Percentiles rank a stretch among this genome's conserved stretches.
phyloP scores from a whole-genome alignment of 2,329 filamentous ascomycete genomes.

The Aspergillus sp. region DNA sequence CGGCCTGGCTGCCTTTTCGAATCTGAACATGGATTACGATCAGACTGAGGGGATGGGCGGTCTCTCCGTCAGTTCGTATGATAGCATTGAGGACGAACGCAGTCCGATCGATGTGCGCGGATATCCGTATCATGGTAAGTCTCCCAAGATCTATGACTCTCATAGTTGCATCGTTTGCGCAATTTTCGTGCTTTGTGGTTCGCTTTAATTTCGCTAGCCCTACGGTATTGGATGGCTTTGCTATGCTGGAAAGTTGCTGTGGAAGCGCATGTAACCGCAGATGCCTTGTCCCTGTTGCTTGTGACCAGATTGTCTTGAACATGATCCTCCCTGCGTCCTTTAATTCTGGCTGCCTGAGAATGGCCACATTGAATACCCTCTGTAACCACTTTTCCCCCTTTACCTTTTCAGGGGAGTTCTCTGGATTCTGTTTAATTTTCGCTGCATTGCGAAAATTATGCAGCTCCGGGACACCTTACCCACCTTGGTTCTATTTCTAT shows the following conservation, averaged over 20 bases:
- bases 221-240: conserved; percentile 11
- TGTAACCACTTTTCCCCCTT: conserved; percentile 11
- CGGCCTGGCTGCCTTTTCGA: conserved; percentile 34
- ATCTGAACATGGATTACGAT: conserved; percentile 42
- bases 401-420: neutral
- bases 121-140: conserved; percentile 46
- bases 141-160: conserved; percentile 29
- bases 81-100: conserved; percentile 45
- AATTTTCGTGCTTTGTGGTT: conserved; percentile 34
- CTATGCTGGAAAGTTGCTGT: conserved; percentile 17
- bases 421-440: neutral
- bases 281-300: neutral
- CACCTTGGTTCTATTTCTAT: conserved; percentile 7
- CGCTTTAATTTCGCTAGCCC: conserved; percentile 24
- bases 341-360: conserved; percentile 12
- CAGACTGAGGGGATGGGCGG: conserved; percentile 45
- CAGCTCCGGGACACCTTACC: neutral
- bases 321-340: neutral
- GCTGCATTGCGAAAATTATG: neutral
- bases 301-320: neutral
- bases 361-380: neutral
- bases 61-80: conserved; percentile 45
- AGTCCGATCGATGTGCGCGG: conserved; percentile 40
- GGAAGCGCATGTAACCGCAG: conserved; percentile 12
- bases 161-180: conserved; percentile 38